A percentile compares a stretch with the other conserved stretches of the same genome.
phyloP scores from a whole-genome alignment of 2,329 filamentous ascomycete genomes.

The Podosphaera leucotricha region DNA sequence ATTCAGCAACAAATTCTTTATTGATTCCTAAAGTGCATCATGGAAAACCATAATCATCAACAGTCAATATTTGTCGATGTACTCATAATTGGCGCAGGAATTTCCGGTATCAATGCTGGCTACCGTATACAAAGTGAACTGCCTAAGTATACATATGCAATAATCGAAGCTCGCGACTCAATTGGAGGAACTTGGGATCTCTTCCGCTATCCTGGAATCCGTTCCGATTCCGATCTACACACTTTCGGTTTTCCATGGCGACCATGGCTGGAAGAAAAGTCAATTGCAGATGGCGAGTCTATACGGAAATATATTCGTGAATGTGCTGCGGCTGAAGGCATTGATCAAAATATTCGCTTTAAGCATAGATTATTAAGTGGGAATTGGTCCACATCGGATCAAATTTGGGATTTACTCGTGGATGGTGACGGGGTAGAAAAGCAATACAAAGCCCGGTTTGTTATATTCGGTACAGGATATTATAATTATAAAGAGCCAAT shows the following conservation, averaged over 20 bases:
- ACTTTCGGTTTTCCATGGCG: constrained; percentile 46
- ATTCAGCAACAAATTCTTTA: neutral
- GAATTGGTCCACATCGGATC: constrained; percentile 29
- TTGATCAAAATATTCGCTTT: constrained; percentile 30
- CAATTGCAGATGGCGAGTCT: constrained; percentile 26
- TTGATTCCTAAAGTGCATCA: neutral
- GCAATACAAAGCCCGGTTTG: constrained; percentile 20
- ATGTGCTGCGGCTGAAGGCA: constrained; percentile 26
- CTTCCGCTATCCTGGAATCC: constrained; percentile 52
- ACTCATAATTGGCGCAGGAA: constrained; percentile 48
- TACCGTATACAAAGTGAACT: constrained; percentile 41
- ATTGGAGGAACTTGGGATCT: constrained; percentile 62
- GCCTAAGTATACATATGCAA: constrained; percentile 31
- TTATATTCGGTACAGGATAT: constrained; percentile 38
- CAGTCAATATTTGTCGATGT: constrained; percentile 20
- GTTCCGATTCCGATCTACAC: constrained; percentile 36
- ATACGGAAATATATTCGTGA: constrained; percentile 31
- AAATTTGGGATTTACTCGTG: constrained; percentile 28
- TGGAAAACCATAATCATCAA: neutral
- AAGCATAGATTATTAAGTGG: constrained; percentile 24
- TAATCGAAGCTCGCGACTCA: constrained; percentile 41
- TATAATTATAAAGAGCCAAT: constrained; percentile 37
- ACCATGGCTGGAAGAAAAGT: constrained; percentile 33
- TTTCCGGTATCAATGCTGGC: constrained; percentile 52
- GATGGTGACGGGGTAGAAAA: constrained; percentile 16